Percentiles rank a stretch among this genome's conserved stretches.
These are phyloP conservation scores for Rhodotorula sp. DNA, from an alignment of 1,284 basidiomycete genomes.

Conservation along the genomic window DNA sequence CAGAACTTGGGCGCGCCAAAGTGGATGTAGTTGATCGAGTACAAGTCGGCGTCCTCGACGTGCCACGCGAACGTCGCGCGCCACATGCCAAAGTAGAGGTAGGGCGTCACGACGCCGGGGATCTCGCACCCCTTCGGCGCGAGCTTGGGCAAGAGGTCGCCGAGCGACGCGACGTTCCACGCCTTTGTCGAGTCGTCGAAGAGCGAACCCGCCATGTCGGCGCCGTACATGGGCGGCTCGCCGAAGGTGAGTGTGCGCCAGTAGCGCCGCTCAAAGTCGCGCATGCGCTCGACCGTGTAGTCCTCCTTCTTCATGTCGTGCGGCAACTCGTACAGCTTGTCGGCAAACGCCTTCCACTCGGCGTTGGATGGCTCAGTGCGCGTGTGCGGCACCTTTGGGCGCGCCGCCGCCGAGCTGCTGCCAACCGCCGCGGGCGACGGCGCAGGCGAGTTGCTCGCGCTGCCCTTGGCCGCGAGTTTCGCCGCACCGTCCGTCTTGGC, in stretches of 20 bases:
- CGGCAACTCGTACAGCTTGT: conserved; percentile 38
- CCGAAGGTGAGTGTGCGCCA: conserved; percentile 90
- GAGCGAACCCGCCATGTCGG: conserved; percentile 88
- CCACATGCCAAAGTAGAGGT: conserved; percentile 99
- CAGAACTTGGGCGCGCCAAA: conserved; percentile 95
- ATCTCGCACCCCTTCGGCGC: conserved; percentile 62
- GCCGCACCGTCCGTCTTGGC: conserved; percentile 4
- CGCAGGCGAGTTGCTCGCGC: neutral
- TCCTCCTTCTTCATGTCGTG: conserved; percentile 55
- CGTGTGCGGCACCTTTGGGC: conserved; percentile 21
- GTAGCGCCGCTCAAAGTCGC: conserved; percentile 81
- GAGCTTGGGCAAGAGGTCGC: conserved; percentile 82
- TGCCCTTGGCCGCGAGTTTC: conserved; percentile 4
- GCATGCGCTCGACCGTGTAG: conserved; percentile 82
- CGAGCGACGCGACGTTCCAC: conserved; percentile 93
- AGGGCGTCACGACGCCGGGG: conserved; percentile 95
- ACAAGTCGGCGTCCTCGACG: conserved; percentile 84
- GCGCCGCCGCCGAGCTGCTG: neutral
- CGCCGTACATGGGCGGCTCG: conserved; percentile 92
- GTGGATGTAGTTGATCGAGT: conserved; percentile 98
- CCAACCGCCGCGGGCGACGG: too few relatives aligned
- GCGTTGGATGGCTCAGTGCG: conserved; percentile 36
- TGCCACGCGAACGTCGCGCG: conserved; percentile 98
- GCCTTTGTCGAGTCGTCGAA: conserved; percentile 75
- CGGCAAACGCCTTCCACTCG: conserved; percentile 43